Base-by-base conservation (phyloP, 2,329 filamentous ascomycete species). In the Penicillium janthinellum region DNA sequence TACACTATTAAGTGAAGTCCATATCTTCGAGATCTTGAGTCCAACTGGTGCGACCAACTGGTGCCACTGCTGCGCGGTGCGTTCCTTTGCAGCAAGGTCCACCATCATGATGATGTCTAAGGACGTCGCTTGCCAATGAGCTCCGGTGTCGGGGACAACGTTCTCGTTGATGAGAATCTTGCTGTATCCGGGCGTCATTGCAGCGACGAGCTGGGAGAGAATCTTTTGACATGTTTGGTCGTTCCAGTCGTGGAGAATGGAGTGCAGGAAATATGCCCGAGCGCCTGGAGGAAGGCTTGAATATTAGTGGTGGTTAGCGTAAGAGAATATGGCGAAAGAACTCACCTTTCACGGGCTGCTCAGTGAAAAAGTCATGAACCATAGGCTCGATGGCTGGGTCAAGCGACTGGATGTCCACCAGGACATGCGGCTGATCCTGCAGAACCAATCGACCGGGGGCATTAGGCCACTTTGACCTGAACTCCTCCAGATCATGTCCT, bases 81-180 rank as follows among this genome's bases (percentile, higher is more conserved):
- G 69, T 64, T 81, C 78, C 54, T 70, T 67, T 1, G 73, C 71
- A 2, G 71, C 71, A 49, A 75, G 65, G 5, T 72, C 63, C 12
- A 62, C 61, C 74, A 81, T 75, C 78, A 82, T 79, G 37, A 74
- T 68, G 54, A 79, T 67, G 64, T 82, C 79, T 37, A 79, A 61
- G 12, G 66, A 64, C 1, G 72, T 75, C 5, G 31, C 31, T 10
- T 31, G 31, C 31, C 31, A 31, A 31, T 31, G 31, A 10, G 31
- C 31, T 10, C 31, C 31, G 8, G 31, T 31, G 8, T 31, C 31
- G 31, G 31, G 31, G 31, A 31, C 10, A 31, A 31, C 31, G 31
- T 31, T 31, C 8, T 31, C 31, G 31, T 31, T 31, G 31, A 31
- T 31, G 31, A 31, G 31, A 10, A 31, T 31, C 8, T 31, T 31